Base-by-base conservation (phyloP, 768 basidiomycete genomes). In the Cystofilobasidium macerans region DNA sequence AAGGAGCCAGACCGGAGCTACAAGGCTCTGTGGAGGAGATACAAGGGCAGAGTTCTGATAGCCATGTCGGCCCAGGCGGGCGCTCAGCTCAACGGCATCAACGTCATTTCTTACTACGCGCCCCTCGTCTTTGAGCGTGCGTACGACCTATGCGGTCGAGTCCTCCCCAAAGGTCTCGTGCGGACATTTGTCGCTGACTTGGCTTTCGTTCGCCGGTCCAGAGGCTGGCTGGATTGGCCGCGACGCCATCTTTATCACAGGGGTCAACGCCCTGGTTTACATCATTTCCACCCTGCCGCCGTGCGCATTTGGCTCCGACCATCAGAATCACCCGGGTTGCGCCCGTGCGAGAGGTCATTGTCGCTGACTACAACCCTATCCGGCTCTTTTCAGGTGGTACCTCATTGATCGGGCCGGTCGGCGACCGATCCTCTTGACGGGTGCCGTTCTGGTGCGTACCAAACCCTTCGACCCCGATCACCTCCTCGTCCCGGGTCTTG, bases 161-260 rank as follows among this genome's bases (percentile, higher is more conserved):
- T 8, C 14, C 36, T 38, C 36, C 36, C 36, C 7, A n/a, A n/a
- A n/a, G n/a, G n/a, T n/a, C 36, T 7, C 36, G 14, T 20, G 42
- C 42, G 42, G 42, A 42, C 14, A 38, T 38, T 38, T 38, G 8
- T 38, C 36, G 9, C 42, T 42, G 42, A 42, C 42, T 20, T 18
- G 42, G 14, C 53, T 30, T 28, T 28, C 43, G 24, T 32, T n/a
- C 51, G 13, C 28, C 4, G 7, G 9, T 20, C 1, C 26, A 54
- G 51, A 86, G 80, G 93, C 93, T 61, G 93, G 93, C 64, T 97
- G 92, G 91, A 81, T 92, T 61, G 93, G 93, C 18, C 82, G 93
- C 45, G 84, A 93, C 72, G 93, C 93, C 16, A 83, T 97, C 68
- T 80, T 97, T 30, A 97, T 97, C 93, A 89, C 92, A 16, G 93